These are phyloP conservation scores for Cyphellophora europaea DNA, from an alignment of 2,329 filamentous ascomycete species.

Conservation along the genomic window DNA sequence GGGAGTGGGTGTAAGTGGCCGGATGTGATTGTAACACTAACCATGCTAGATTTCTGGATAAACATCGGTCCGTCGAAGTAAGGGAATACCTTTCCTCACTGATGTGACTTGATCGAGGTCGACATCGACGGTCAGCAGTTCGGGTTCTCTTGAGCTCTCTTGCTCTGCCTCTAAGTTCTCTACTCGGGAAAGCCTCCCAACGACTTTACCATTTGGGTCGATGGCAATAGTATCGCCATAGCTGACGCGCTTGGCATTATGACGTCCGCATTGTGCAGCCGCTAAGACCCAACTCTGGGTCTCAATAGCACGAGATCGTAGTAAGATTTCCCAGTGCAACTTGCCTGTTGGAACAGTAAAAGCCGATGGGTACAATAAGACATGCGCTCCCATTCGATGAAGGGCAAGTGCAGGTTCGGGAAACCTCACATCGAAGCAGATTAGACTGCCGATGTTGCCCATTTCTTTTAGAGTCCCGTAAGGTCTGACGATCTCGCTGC, in stretches of 20 bases:
- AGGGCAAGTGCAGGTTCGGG: constrained; percentile 64
- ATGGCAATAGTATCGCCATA: constrained; percentile 83
- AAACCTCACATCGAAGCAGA: constrained; percentile 88
- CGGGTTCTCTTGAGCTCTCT: constrained; percentile 25
- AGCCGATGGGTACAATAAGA: constrained; percentile 79
- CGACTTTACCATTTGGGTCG: constrained; percentile 74
- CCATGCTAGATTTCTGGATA: constrained; percentile 37
- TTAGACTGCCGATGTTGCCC: constrained; percentile 63
- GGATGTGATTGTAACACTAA: no score
- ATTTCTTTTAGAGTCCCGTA: constrained; percentile 47
- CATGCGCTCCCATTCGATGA: constrained; percentile 56
- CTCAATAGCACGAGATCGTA: constrained; percentile 77
- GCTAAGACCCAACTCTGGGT: constrained; percentile 81
- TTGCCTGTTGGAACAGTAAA: constrained; percentile 80
- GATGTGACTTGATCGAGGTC: constrained; percentile 43
- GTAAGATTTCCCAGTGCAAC: constrained; percentile 75
- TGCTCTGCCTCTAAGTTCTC: constrained; percentile 29
- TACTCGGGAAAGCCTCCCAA: constrained; percentile 49
- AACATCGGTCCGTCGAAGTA: constrained; percentile 45
- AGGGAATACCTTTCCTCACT: constrained; percentile 46
- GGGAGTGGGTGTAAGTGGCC: no score
- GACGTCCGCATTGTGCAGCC: constrained; percentile 69
- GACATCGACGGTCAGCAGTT: constrained; percentile 43
- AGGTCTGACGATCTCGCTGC: constrained; percentile 52
- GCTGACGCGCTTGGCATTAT: constrained; percentile 66